Evolutionary conservation across 495 filamentous ascomycete species (phyloP), one percentile per base, ranked within the genome.

Genomic region (Corynascus novoguineensis): DNA sequence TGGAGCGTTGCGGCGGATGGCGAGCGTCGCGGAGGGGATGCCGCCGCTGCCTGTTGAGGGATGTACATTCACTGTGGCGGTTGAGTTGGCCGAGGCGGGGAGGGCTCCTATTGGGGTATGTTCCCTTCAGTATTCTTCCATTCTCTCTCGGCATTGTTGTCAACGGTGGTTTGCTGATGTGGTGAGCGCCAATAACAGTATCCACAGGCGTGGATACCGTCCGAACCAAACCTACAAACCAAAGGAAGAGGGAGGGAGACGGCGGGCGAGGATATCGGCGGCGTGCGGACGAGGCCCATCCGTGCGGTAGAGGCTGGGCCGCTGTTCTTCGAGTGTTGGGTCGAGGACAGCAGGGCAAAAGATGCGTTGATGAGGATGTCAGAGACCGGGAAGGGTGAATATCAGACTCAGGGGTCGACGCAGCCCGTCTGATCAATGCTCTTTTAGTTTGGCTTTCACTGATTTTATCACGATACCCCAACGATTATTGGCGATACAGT

Each of bases 41-140:
- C 75, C 65, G 2, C 78, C 85, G 3, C 64, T 95, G 57, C 89
- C 90, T 22, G 14, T 28, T 10, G 37, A 9, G 50, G 38, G 86
- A 57, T 95, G 91, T 70, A 87, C 87, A 17, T 97, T 89, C 64
- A 96, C 89, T 14, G 75, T 97, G 25, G 89, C 86, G 31, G 84
- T 96, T 27, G 93, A 97, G 72, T 74, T 96, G 58, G 81, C 83
- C 34, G 85, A 89, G 49, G 83, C 88, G 46, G 81, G 81, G 3
- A 76, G 84, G 37, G 81, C 86, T 21, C 93, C 91, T n/a, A 83
- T 90, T 60, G 84, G 84, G 38, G 83, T 76, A 73, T 66, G 73
- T 72, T 15, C 40, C 45, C 25, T 44, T 28, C n/a, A 6, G n/a
- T 38, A 9, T 44, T 21, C 11, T 25, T 24, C 34, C 10, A 0